phyloP scores from a whole-genome alignment of 306 rosid genomes.

The Gleditsia sinensis region DNA sequence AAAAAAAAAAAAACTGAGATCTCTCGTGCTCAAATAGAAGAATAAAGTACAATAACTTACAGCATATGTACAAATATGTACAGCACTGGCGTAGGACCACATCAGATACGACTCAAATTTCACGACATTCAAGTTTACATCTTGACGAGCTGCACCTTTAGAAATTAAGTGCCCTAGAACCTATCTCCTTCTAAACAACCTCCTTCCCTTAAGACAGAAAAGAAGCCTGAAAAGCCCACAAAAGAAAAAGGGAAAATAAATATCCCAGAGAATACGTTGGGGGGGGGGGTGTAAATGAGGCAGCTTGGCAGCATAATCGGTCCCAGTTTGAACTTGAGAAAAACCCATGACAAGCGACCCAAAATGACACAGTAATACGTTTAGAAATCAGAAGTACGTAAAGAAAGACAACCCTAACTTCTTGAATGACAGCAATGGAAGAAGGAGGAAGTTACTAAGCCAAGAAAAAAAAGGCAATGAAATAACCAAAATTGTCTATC shows the following conservation, averaged over 20 bases:
- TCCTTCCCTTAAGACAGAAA: conserved; percentile 7
- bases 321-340: conserved; percentile 20
- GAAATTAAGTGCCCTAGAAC: not conserved
- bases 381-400: conserved; percentile 40
- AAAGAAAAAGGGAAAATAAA: conserved; percentile 8
- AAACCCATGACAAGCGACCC: conserved; percentile 17
- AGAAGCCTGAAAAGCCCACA: conserved; percentile 21
- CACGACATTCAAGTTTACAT: conserved; percentile 27
- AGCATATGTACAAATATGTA: conserved; percentile 40
- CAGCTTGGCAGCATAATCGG: not conserved
- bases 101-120: conserved; percentile 17
- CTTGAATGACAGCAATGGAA: conserved; percentile 21
- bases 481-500: conserved; percentile 42
- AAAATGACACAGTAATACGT: conserved; percentile 27
- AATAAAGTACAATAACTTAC: conserved; percentile 16
- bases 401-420: conserved; percentile 30
- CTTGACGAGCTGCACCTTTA: conserved; percentile 24
- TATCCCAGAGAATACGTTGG: conserved; percentile 25
- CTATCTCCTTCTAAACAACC: conserved; percentile 23
- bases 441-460: conserved; percentile 15
- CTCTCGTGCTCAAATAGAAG: conserved; percentile 7
- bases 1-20: not conserved
- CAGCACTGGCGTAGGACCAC: conserved; percentile 31
- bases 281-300: not conserved
- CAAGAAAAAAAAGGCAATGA: conserved; percentile 29